Evolutionary conservation across 176 grass and related monocot species (phyloP), one percentile per base, ranked within the genome.

Genomic region (Coix lacrymajobi): DNA sequence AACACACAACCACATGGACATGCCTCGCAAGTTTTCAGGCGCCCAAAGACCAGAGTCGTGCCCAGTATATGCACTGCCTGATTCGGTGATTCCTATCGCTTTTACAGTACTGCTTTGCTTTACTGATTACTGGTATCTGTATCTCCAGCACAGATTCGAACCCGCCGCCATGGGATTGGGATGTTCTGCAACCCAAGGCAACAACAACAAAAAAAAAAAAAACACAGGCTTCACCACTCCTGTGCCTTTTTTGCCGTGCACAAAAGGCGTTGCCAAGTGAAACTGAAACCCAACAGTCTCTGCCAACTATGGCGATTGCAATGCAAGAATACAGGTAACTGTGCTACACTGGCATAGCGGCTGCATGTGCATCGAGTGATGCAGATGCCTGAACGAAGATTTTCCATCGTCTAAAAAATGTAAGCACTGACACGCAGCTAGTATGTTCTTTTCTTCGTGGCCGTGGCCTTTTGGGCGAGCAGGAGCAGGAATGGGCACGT

Each of bases 1-100:
- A 89, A 85, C 83, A 64, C 88, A 85, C 20, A 58, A 46, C 71
- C 78, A 81, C 43, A 89, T 82, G 78, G 43, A 78, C 17, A 79
- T 26, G 70, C 71, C 54, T 77, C 88, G 17, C 82, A 76, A 71
- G 51, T 69, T 85, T 70, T 89, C 82, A 89, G 32, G 77, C 41
- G 31, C 76, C 30, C 62, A 14, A 33, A 62, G 69, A 69, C 66
- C 69, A 24, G 49, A 76, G 28, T 37, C 76, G 7, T 1, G n/a
- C 52, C 30, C 6, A 62, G 73, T 70, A 29, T 70, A 46, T 79
- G 44, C 44, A 66, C n/a, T 37, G 62, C 43, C 29, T 49, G 78
- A 80, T 69, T 54, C 78, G 45, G 20, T 66, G 63, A 69, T 80
- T 54, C 78, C 78, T 11, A 48, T 26, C 22, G 9, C 64, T 37